Percentiles rank a stretch among this genome's conserved stretches.
phyloP scores from a whole-genome alignment of 352 stramenopile genomes.

The Pythium graminicola region DNA sequence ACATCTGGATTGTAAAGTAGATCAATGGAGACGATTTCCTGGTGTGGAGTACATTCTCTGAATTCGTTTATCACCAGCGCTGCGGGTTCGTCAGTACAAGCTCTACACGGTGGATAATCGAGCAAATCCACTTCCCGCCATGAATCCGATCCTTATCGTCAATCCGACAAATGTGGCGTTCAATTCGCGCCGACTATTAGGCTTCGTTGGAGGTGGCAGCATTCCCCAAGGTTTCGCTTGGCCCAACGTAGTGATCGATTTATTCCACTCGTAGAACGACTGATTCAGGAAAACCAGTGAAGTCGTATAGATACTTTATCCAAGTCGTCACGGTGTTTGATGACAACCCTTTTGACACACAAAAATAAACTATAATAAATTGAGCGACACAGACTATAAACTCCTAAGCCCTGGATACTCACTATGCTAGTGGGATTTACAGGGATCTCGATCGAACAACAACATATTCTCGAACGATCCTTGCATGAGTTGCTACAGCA shows the following conservation, averaged over 20 bases:
- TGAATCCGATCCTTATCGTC: neutral
- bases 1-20: neutral
- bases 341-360: too few relatives aligned
- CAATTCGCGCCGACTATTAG: neutral
- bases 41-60: neutral
- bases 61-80: neutral
- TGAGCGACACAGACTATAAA: too few relatives aligned
- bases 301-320: too few relatives aligned
- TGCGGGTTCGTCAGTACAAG: neutral
- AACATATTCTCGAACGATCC: constrained; percentile 51
- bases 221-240: neutral
- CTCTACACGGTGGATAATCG: neutral
- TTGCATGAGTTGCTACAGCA: constrained; percentile 49
- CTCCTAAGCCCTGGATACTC: constrained; percentile 30
- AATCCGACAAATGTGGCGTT: neutral
- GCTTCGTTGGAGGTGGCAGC: neutral
- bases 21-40: neutral
- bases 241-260: too few relatives aligned
- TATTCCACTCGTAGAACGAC: too few relatives aligned
- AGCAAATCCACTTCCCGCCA: neutral
- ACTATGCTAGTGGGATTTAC: constrained; percentile 42
- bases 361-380: too few relatives aligned
- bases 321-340: too few relatives aligned
- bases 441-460: constrained; percentile 42
- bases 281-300: too few relatives aligned